Conservation (phyloP, 805 yeast species). For the Nakazawaea anatomiae region DNA sequence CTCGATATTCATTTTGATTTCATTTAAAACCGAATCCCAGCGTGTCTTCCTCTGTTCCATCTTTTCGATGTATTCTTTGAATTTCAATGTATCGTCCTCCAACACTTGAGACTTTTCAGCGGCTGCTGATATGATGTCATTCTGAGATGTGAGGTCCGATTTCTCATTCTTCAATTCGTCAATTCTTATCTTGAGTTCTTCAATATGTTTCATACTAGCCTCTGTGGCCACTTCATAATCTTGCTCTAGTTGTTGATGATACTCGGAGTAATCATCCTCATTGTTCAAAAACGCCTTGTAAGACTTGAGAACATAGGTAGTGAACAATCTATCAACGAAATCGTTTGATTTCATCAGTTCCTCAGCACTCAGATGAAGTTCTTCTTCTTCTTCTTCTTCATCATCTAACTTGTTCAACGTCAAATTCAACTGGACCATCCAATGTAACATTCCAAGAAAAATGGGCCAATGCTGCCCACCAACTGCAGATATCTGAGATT, state of each 20-base stretch:
- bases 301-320: constrained; percentile 56
- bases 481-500: constrained; percentile 84
- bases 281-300: constrained; percentile 62
- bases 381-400: constrained; percentile 19
- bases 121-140: constrained; percentile 42
- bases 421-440: constrained; percentile 61
- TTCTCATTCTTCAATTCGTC: constrained; percentile 31
- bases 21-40: constrained; percentile 58
- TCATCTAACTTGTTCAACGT: constrained; percentile 34
- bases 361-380: constrained; percentile 11
- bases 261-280: constrained; percentile 51
- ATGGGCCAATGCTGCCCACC: constrained; percentile 88
- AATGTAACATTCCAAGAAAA: constrained; percentile 74
- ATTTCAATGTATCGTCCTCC: constrained; percentile 64
- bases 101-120: constrained; percentile 56
- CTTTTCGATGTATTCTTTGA: constrained; percentile 62
- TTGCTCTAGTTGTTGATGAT: constrained; percentile 46
- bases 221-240: constrained; percentile 49
- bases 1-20: constrained; percentile 49
- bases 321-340: constrained; percentile 33
- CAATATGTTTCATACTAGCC: constrained; percentile 42
- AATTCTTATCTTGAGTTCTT: constrained; percentile 34
- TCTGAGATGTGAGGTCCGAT: constrained; percentile 35
- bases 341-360: constrained; percentile 11
- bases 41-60: constrained; percentile 59